Percentiles rank a stretch among this genome's conserved stretches.
These are phyloP conservation scores for Exserohilum rostratum DNA, from an alignment of 2,329 filamentous ascomycete genomes.

Conservation along the genomic window DNA sequence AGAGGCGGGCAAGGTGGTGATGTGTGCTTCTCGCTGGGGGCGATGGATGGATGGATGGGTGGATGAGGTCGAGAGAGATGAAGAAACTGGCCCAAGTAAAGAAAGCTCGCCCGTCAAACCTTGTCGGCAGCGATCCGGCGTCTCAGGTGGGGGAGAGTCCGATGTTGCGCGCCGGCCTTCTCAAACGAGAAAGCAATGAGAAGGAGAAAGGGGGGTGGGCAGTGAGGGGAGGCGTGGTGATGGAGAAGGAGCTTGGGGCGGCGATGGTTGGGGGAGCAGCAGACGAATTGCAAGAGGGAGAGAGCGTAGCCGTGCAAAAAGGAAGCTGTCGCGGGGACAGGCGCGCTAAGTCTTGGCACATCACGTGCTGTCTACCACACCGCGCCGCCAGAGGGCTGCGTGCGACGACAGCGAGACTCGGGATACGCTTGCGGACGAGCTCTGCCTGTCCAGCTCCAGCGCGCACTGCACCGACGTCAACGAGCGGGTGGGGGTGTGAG, in stretches of 20 bases:
- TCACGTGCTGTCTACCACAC: slow-evolving; percentile 20
- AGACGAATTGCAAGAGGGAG: slow-evolving; percentile 24
- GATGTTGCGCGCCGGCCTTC: slow-evolving; percentile 27
- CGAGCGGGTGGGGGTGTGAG: slow-evolving; percentile 6
- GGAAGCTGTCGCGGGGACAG: slow-evolving; percentile 24
- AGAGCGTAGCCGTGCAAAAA: slow-evolving; percentile 24
- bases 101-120: slow-evolving; percentile 50
- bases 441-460: not conserved
- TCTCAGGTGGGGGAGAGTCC: slow-evolving; percentile 28
- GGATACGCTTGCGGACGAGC: not conserved
- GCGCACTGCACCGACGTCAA: not conserved
- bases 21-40: slow-evolving; percentile 18
- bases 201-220: slow-evolving; percentile 22
- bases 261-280: slow-evolving; percentile 18
- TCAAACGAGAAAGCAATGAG: slow-evolving; percentile 21
- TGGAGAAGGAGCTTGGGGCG: slow-evolving; percentile 27
- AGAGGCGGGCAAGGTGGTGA: slow-evolving; percentile 35
- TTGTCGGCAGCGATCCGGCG: slow-evolving; percentile 39
- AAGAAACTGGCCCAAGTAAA: slow-evolving; percentile 45
- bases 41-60: slow-evolving; percentile 15
- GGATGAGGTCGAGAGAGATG: slow-evolving; percentile 37
- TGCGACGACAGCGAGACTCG: not conserved
- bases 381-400: not conserved
- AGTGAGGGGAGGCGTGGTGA: slow-evolving; percentile 13
- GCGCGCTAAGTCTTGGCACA: slow-evolving; percentile 26